Conservation (phyloP, 2,329 filamentous ascomycete genomes). For the Truncatella angustata region DNA sequence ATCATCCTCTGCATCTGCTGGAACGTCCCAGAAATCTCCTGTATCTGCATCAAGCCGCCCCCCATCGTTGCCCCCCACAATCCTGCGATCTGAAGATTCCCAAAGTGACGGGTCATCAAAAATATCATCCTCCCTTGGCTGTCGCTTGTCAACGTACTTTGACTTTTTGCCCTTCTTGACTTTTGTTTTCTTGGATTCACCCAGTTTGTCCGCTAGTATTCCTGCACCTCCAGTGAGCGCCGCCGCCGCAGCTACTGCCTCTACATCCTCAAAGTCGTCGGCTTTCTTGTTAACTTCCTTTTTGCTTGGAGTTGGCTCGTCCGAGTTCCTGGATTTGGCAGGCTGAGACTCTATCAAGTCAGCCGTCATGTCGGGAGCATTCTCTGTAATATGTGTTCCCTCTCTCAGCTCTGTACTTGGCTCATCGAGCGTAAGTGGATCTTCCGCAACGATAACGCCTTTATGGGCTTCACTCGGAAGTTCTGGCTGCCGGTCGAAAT, state of each 20-base stretch:
- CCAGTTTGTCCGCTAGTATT: constrained; percentile 34
- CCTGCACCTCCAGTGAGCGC: constrained; percentile 28
- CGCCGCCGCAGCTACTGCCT: constrained; percentile 19
- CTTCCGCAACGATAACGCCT: not conserved
- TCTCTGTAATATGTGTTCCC: not conserved
- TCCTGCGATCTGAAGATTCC: constrained; percentile 41
- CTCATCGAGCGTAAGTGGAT: constrained; percentile 8
- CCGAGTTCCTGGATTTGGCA: constrained; percentile 10
- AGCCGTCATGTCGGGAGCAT: constrained; percentile 22
- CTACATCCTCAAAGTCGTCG: constrained; percentile 11
- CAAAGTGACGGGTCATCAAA: constrained; percentile 44
- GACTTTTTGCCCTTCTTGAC: constrained; percentile 35
- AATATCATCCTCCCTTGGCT: constrained; percentile 38
- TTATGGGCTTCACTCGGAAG: not conserved
- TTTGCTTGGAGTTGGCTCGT: constrained; percentile 7
- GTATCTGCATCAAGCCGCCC: constrained; percentile 23
- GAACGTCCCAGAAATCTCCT: constrained; percentile 19
- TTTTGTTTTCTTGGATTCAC: constrained; percentile 28
- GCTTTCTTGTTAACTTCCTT: constrained; percentile 11
- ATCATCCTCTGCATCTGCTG: constrained; percentile 13
- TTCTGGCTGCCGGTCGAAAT: constrained; percentile 13
- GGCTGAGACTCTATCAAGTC: constrained; percentile 17
- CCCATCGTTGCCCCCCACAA: constrained; percentile 20
- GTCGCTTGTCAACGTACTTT: constrained; percentile 38
- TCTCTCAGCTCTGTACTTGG: constrained; percentile 6